A percentile compares a stretch with the other conserved stretches of the same genome.
These are phyloP conservation scores for Pseudocercospora pini-densiflorae DNA, from an alignment of 2,329 filamentous ascomycete species.

Conservation along the genomic window DNA sequence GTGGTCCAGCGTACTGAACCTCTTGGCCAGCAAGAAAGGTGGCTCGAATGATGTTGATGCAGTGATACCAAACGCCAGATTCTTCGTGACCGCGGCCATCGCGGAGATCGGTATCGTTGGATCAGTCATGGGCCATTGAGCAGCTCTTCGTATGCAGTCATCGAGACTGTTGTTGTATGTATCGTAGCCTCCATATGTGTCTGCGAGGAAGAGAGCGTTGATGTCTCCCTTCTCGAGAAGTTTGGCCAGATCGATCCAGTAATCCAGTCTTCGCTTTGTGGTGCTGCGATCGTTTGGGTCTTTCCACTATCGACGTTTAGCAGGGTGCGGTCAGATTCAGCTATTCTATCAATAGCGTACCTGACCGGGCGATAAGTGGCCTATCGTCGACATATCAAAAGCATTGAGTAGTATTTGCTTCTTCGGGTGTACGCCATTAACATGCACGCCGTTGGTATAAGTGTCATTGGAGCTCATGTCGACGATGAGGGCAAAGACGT, in stretches of 20 bases:
- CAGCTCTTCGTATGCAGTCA: constrained; percentile 60
- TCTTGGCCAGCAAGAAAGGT: constrained; percentile 65
- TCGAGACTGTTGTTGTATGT: constrained; percentile 56
- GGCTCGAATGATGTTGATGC: constrained; percentile 67
- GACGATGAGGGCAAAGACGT: no score
- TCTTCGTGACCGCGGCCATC: constrained; percentile 70
- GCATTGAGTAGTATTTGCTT: constrained; percentile 42
- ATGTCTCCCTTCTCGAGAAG: constrained; percentile 65
- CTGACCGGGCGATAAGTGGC: constrained; percentile 57
- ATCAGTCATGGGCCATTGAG: constrained; percentile 69
- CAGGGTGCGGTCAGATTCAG: not conserved
- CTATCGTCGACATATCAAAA: constrained; percentile 54
- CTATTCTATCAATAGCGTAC: not conserved
- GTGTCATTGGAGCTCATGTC: not conserved
- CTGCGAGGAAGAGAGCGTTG: constrained; percentile 68
- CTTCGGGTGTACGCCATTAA: constrained; percentile 16
- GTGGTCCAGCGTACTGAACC: constrained; percentile 67
- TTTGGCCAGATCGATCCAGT: constrained; percentile 68
- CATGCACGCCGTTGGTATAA: not conserved
- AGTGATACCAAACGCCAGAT: constrained; percentile 66
- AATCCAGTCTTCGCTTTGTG: constrained; percentile 63
- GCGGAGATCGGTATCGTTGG: constrained; percentile 67
- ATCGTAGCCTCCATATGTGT: constrained; percentile 68
- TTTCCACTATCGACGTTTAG: constrained; percentile 60
- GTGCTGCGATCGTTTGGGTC: constrained; percentile 65